These are phyloP conservation scores for Phytophthora pini DNA, from an alignment of 352 stramenopile species.

Conservation along the genomic window DNA sequence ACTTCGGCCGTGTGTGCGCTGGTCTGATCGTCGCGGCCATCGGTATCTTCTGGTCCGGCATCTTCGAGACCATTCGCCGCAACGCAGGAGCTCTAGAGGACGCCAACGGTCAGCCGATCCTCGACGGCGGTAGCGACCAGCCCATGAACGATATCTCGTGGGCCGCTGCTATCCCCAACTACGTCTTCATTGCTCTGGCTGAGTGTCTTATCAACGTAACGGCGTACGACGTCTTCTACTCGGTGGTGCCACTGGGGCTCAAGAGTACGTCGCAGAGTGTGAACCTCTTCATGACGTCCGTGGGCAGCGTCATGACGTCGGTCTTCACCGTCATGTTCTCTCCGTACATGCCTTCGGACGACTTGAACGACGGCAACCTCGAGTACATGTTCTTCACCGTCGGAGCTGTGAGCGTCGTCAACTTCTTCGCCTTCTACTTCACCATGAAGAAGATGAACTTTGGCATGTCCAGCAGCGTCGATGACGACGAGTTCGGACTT, in stretches of 20 bases:
- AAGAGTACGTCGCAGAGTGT: conserved; percentile 66
- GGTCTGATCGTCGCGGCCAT: conserved; percentile 36
- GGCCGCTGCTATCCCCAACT: conserved; percentile 55
- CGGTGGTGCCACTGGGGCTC: conserved; percentile 52
- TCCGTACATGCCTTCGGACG: conserved; percentile 50
- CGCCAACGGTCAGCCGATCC: conserved; percentile 37
- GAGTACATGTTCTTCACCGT: conserved; percentile 81
- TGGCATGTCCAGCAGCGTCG: conserved; percentile 36
- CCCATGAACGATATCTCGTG: conserved; percentile 70
- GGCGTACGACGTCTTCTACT: conserved; percentile 70
- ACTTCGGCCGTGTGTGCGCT: conserved; percentile 35
- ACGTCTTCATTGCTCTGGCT: conserved; percentile 60
- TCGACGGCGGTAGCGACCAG: conserved; percentile 44
- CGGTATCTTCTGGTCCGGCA: conserved; percentile 43
- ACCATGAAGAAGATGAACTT: conserved; percentile 73
- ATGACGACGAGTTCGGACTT: conserved; percentile 14
- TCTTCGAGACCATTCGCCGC: conserved; percentile 57
- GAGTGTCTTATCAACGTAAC: conserved; percentile 73
- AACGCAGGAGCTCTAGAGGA: conserved; percentile 47
- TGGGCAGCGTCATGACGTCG: conserved; percentile 64
- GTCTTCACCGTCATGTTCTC: conserved; percentile 76
- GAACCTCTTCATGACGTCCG: conserved; percentile 66
- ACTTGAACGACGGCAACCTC: conserved; percentile 69
- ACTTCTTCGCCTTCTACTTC: conserved; percentile 55
- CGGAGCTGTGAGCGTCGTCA: conserved; percentile 53